These are phyloP conservation scores for Yamadazyma kitorensis DNA, from an alignment of 805 yeast species.

Conservation along the genomic window DNA sequence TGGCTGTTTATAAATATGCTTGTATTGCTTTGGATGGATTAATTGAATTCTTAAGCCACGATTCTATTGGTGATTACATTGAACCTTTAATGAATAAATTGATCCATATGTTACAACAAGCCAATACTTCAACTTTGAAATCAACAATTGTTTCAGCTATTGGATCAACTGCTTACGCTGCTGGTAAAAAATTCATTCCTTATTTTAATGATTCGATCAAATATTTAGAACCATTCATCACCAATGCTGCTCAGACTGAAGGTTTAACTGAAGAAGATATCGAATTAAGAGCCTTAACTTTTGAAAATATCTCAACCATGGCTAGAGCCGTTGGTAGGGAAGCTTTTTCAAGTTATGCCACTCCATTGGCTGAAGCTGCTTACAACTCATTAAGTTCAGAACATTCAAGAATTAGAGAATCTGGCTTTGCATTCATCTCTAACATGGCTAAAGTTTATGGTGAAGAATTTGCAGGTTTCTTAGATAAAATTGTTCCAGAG, in stretches of 20 bases:
- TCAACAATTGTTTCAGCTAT: constrained; percentile 88
- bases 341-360: constrained; percentile 79
- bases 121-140: constrained; percentile 71
- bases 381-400: constrained; percentile 73
- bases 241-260: constrained; percentile 62
- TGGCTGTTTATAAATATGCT: constrained; percentile 84
- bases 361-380: constrained; percentile 85
- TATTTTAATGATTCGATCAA: constrained; percentile 80
- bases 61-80: constrained; percentile 75
- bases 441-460: constrained; percentile 95
- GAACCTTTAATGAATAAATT: constrained; percentile 89
- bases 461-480: constrained; percentile 81
- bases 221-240: constrained; percentile 77
- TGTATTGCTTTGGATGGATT: constrained; percentile 89
- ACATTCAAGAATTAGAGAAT: constrained; percentile 84
- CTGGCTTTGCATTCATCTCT: constrained; percentile 90
- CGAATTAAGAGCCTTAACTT: constrained; percentile 86
- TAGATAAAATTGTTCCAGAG: constrained; percentile 79
- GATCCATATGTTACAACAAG: constrained; percentile 75
- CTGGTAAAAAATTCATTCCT: constrained; percentile 85
- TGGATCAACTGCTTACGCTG: constrained; percentile 95
- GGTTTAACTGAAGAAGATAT: constrained; percentile 86
- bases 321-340: constrained; percentile 96
- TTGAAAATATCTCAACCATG: constrained; percentile 92
- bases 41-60: constrained; percentile 86